Evolutionary conservation across 2,329 filamentous ascomycete species (phyloP).

Genomic region (Pseudopyrenochaeta lycopersici): DNA sequence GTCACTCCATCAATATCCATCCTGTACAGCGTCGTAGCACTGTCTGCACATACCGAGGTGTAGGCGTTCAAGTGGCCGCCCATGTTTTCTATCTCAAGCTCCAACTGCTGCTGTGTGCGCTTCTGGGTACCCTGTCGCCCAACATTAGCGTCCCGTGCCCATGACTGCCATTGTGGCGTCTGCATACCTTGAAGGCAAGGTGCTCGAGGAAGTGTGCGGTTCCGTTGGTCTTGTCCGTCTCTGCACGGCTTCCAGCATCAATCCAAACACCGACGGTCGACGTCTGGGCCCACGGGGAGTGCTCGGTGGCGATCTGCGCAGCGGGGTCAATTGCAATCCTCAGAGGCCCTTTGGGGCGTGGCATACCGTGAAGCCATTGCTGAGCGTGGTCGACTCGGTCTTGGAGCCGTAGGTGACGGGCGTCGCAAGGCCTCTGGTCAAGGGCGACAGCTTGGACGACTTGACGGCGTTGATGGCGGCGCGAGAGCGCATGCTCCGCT

Average conservation of each 20-base stretch:
- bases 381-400: constrained; percentile 95
- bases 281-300: constrained; percentile 97
- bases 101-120: constrained; percentile 94
- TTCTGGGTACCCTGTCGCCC: constrained; percentile 80
- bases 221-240: constrained; percentile 98
- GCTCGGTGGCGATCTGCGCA: constrained; percentile 89
- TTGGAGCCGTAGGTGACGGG: constrained; percentile 78
- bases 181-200: constrained; percentile 94
- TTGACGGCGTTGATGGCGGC: constrained; percentile 79
- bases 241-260: constrained; percentile 96
- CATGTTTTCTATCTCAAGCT: constrained; percentile 99
- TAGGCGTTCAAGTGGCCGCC: constrained; percentile 99
- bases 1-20: constrained; percentile 50
- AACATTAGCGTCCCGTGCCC: constrained; percentile 33
- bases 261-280: constrained; percentile 99
- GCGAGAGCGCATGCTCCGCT: constrained; percentile 88
- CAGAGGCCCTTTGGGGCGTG: constrained; percentile 14
- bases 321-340: constrained; percentile 44
- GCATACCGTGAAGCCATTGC: constrained; percentile 94
- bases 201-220: constrained; percentile 99
- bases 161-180: constrained; percentile 7
- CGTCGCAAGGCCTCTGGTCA: constrained; percentile 89
- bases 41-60: constrained; percentile 79
- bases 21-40: constrained; percentile 9
- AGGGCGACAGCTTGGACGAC: constrained; percentile 61